Base-by-base conservation (phyloP, 1,139 yeast species). In the Hyphopichia khmerensis region DNA sequence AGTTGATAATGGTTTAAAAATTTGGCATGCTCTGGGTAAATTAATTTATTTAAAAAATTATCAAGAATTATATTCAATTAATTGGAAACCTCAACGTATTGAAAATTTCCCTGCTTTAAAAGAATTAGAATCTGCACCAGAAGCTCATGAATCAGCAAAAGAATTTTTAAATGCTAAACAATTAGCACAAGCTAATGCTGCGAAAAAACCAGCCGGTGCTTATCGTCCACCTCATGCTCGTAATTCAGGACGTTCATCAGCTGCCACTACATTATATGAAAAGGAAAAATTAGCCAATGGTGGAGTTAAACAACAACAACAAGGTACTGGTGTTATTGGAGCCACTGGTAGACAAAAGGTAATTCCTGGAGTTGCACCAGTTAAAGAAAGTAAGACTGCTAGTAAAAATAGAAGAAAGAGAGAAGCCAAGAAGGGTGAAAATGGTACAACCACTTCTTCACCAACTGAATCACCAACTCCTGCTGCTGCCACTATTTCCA, bases 201-300 rank as follows among this genome's bases (percentile, higher is more conserved):
- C 68, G 6, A 60, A 65, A 43, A 83, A 82, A 57, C 84, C 87
- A 36, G 77, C 80, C 30, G 96, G 96, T 44, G 98, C 97, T 26
- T 91, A 91, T 65, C 81, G 95, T 63, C 98, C 98, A 27, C 98
- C 98, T 8, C 96, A 90, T 64, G 96, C 96, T 9, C 79, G 96
- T 67, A 77, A 75, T 46, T 52, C 63, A 26, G 66, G 62, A 38
- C 47, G 60, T 33, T 63, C 62, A 31, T 58, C 75, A 35, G 54
- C 61, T 47, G 51, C 75, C 56, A 75, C 79, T 47, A 68, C 86
- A 2, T 67, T 81, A 53, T 80, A 80, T 51, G 84, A 81, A 56
- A 75, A 73, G 55, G 86, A 81, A 59, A 35, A 29, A 35, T 63
- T 79, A 50, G 57, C 61, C 38, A 58, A 52, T 40, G 39, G 38